Evolutionary conservation across 2,329 filamentous ascomycete species (phyloP), one percentile per base, ranked within the genome.

Genomic region (Pseudodiploospora longispora): DNA sequence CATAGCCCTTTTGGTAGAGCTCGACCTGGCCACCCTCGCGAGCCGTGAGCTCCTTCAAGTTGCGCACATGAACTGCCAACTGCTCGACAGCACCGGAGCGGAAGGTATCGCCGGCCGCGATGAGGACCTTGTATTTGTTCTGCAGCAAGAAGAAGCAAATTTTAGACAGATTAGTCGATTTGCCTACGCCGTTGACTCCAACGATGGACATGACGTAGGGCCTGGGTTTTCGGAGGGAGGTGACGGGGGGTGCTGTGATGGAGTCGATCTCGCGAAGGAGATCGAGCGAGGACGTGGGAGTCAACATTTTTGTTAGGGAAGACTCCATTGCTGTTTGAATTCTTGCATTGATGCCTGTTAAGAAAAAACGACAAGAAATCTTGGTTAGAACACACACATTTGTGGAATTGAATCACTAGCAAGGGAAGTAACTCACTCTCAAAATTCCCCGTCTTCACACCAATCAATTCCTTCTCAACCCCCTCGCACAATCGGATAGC

Each of bases 131-230:
- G 72, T 95, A 94, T 62, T 94, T 90, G 72, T 98, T 98, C 66
- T 98, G 91, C 30, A 98, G 74, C 33, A 98, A 74, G 70, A 98
- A 98, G 69, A 93, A 98, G 65, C 90, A 95, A 53, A 98, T 95
- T 67, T 98, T 98, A 64, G 87, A 91, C 33, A 98, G 75, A 61
- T 96, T 97, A 42, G 93, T 98, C 10, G 90, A 96, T 70, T 98
- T 98, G 59, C 93, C 93, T 33, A 98, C 93, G 43, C 93, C 93
- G 63, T 98, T 98, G 61, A 98, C 93, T 50, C 93, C 93, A 36
- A 98, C 93, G 49, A 98, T 95, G 46, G 89, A 96, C 61, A 98
- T 94, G 57, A 97, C 91, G 61, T 97, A 98, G 36, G 93, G 93
- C 4, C 93, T 83, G 19, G 76, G 66, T 47, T 75, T 74, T 53